These are phyloP conservation scores for Xylaria sp. DNA, from an alignment of 2,329 filamentous ascomycete species.

Conservation along the genomic window DNA sequence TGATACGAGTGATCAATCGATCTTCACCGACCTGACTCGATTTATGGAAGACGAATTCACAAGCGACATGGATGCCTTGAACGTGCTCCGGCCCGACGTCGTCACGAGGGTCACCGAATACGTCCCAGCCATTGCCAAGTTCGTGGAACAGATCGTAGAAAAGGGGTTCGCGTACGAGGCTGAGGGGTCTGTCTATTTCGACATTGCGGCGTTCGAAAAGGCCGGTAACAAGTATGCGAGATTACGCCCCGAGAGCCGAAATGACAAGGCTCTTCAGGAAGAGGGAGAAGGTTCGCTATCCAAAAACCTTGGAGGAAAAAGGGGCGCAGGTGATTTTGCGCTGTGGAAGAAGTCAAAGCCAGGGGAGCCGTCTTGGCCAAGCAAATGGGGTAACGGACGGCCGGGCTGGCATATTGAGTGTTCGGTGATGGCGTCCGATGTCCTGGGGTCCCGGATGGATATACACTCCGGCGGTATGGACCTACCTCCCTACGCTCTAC, in stretches of 20 bases:
- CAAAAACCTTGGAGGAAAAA: conserved; percentile 66
- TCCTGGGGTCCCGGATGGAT: conserved; percentile 84
- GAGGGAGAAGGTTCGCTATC: conserved; percentile 87
- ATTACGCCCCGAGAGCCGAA: conserved; percentile 81
- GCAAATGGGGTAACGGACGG: conserved; percentile 82
- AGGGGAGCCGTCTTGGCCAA: conserved; percentile 89
- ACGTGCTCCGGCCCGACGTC: conserved; percentile 79
- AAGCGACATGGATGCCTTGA: conserved; percentile 83
- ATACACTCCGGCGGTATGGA: conserved; percentile 94
- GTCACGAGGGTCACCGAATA: conserved; percentile 93
- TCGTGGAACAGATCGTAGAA: conserved; percentile 78
- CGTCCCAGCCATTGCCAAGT: conserved; percentile 81
- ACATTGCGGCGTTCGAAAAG: conserved; percentile 83
- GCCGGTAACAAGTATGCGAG: conserved; percentile 84
- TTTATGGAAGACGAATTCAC: conserved; percentile 88
- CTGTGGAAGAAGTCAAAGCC: conserved; percentile 92
- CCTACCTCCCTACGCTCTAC: conserved; percentile 66
- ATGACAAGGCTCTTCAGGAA: conserved; percentile 79
- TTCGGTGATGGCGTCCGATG: conserved; percentile 90
- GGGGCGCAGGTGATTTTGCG: conserved; percentile 81
- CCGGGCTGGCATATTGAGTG: conserved; percentile 98
- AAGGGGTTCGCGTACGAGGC: conserved; percentile 84
- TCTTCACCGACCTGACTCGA: conserved; percentile 85
- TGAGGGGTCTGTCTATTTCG: conserved; percentile 92
- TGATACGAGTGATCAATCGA: conserved; percentile 65